Percentiles rank a stretch among this genome's conserved stretches.
Conservation (phyloP, 495 filamentous ascomycete genomes). For the Pseudomonodictys pantanalensis region DNA sequence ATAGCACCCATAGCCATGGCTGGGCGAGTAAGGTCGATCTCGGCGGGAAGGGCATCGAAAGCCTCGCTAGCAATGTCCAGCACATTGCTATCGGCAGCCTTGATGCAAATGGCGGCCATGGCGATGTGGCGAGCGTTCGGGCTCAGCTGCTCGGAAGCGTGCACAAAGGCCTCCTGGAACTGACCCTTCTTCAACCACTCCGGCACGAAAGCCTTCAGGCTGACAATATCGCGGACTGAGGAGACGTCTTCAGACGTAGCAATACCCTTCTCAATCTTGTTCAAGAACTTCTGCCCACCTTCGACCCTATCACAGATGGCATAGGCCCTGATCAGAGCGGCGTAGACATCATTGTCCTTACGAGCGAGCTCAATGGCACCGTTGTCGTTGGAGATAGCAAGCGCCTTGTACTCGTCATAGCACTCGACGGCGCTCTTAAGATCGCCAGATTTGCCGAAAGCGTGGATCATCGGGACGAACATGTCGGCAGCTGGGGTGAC, state of each 20-base stretch:
- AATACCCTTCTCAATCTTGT: constrained; percentile 56
- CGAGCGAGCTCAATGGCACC: constrained; percentile 69
- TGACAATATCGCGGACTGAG: constrained; percentile 65
- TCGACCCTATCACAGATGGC: constrained; percentile 71
- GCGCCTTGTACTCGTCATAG: constrained; percentile 86
- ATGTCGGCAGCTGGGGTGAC: constrained; percentile 72
- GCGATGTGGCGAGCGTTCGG: constrained; percentile 51
- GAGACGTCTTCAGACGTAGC: constrained; percentile 50
- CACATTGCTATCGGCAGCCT: constrained; percentile 78
- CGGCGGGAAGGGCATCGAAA: constrained; percentile 50
- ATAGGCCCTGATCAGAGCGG: constrained; percentile 82
- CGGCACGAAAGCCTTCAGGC: constrained; percentile 70
- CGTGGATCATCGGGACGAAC: constrained; percentile 88
- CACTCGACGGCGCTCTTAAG: constrained; percentile 87
- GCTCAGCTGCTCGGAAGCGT: constrained; percentile 51
- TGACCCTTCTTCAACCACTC: constrained; percentile 62
- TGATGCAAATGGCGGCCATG: constrained; percentile 57
- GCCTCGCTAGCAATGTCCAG: constrained; percentile 66
- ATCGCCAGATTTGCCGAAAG: constrained; percentile 77
- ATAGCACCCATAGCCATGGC: constrained; percentile 85
- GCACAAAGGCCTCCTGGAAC: constrained; percentile 64
- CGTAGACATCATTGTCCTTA: constrained; percentile 80
- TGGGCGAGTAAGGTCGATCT: constrained; percentile 54
- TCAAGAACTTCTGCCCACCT: constrained; percentile 77
- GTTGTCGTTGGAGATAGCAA: constrained; percentile 76